Base-by-base conservation (phyloP, 495 filamentous ascomycete species). In the Neurospora cerealis region DNA sequence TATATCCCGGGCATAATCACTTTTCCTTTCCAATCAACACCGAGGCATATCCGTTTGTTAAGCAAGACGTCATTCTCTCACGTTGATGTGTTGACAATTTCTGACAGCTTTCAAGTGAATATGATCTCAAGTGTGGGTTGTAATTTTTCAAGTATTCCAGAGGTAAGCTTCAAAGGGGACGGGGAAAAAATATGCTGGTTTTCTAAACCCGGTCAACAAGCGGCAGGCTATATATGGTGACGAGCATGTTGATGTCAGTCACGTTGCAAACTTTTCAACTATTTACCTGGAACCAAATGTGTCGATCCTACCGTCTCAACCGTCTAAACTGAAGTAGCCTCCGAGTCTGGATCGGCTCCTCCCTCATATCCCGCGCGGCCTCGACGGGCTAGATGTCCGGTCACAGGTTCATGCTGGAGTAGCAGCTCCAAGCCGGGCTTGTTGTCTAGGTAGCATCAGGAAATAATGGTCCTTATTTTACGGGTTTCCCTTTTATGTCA, bases 401-500 rank as follows among this genome's bases (percentile, higher is more conserved):
- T 34, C 28, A 19, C 54, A 62, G 28, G 54, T 62, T 13, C 54
- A 19, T 62, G 28, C 54, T 62, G 28, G 28, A 19, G 54, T 19
- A 62, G 54, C 28, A 62, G 7, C 13, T 34, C 15, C 54, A 62
- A 62, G 54, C 54, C 28, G 54, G 28, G 54, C 11, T 62, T 34
- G 11, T 34, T 34, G 54, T 34, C 2, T 19, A 0, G 24, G 54
- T 62, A 19, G 28, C 28, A 62, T 42, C 69, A 72, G 41, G 70
- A 34, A 21, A 62, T 38, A 17, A 69, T 39, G 36, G 69, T 38
- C 36, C 70, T 37, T 34, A 79, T 73, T 74, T 79, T 77, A 72
- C 34, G 34, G 38, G 42, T 74, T 73, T 71, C 44, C 75, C 71
- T 73, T 78, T 70, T 74, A 75, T 69, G 73, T 75, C 19, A 62